A percentile compares a stretch with the other conserved stretches of the same genome.
These are phyloP conservation scores for Globisporangium uncinulatum DNA, from an alignment of 352 stramenopile species.

Conservation along the genomic window DNA sequence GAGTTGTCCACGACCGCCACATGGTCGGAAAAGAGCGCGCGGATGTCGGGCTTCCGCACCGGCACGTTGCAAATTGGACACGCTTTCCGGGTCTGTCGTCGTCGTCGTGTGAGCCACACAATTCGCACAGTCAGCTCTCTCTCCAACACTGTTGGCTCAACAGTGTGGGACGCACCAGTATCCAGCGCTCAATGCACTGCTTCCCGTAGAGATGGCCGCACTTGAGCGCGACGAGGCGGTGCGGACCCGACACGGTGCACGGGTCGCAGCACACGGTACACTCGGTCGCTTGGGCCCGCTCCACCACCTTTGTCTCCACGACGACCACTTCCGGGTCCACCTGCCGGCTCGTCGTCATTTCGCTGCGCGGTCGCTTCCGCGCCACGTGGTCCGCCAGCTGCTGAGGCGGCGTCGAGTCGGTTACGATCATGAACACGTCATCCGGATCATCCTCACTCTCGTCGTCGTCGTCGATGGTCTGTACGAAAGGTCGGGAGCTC, in stretches of 20 bases:
- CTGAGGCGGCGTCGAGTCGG: not conserved
- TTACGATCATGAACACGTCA: not conserved
- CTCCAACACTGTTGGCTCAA: too few species aligned
- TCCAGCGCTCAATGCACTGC: constrained; percentile 71
- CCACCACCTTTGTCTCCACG: constrained; percentile 16
- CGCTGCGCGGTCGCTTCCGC: constrained; percentile 13
- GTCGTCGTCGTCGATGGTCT: constrained; percentile 12
- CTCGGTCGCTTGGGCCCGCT: constrained; percentile 52
- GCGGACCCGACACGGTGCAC: constrained; percentile 47
- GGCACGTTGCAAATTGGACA: constrained; percentile 65
- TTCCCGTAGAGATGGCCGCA: constrained; percentile 76
- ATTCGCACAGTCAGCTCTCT: not conserved
- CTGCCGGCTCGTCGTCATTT: not conserved
- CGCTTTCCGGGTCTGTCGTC: constrained; percentile 1
- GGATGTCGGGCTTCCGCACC: constrained; percentile 48
- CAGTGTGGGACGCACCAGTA: constrained; percentile 12
- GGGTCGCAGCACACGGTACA: constrained; percentile 72
- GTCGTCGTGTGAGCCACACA: not conserved
- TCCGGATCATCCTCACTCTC: constrained; percentile 1
- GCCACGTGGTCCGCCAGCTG: not conserved
- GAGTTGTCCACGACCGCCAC: constrained; percentile 75
- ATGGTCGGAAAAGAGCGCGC: constrained; percentile 58
- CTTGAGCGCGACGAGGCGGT: constrained; percentile 66
- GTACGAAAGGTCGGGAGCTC: not conserved
- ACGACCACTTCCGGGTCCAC: constrained; percentile 2